Percentiles rank a stretch among this genome's conserved stretches.
Evolutionary conservation across 2,329 filamentous ascomycete species (phyloP).

Genomic region (Seiridium unicorne): DNA sequence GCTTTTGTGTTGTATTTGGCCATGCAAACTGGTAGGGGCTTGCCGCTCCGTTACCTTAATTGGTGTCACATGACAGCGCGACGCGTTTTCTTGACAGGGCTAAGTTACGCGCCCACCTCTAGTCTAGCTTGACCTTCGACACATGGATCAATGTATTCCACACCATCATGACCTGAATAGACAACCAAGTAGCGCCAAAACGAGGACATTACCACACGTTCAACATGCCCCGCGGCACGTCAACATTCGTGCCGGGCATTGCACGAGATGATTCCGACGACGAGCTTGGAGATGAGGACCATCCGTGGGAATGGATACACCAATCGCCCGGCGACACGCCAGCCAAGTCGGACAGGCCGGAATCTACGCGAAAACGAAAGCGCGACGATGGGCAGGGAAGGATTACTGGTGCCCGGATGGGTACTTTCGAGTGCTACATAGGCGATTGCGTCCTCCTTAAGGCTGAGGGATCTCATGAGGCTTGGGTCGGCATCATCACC

Average conservation of each 20-base stretch:
- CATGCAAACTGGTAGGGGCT: too few species aligned
- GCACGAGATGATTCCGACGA: constrained; percentile 82
- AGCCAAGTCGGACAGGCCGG: constrained; percentile 3
- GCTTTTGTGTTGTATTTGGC: too few species aligned
- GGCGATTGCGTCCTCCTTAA: constrained; percentile 87
- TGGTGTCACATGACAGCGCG: constrained; percentile 5
- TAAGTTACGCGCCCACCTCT: background rate
- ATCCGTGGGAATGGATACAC: constrained; percentile 81
- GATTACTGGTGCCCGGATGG: constrained; percentile 82
- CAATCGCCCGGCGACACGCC: constrained; percentile 22
- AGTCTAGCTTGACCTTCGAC: too few species aligned
- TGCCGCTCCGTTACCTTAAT: background rate
- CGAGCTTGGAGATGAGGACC: constrained; percentile 72
- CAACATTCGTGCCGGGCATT: constrained; percentile 54
- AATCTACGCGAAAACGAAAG: constrained; percentile 32
- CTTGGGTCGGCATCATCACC: constrained; percentile 89
- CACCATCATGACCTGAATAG: too few species aligned
- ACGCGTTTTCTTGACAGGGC: background rate
- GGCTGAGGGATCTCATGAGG: constrained; percentile 80
- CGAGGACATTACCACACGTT: background rate
- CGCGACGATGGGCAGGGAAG: constrained; percentile 33
- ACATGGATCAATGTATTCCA: too few species aligned
- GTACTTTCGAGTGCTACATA: constrained; percentile 73
- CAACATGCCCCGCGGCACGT: constrained; percentile 11
- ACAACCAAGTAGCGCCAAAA: too few species aligned